These are phyloP conservation scores for Saccharomycopsis sp. DNA, from an alignment of 805 yeast genomes.

Conservation along the genomic window DNA sequence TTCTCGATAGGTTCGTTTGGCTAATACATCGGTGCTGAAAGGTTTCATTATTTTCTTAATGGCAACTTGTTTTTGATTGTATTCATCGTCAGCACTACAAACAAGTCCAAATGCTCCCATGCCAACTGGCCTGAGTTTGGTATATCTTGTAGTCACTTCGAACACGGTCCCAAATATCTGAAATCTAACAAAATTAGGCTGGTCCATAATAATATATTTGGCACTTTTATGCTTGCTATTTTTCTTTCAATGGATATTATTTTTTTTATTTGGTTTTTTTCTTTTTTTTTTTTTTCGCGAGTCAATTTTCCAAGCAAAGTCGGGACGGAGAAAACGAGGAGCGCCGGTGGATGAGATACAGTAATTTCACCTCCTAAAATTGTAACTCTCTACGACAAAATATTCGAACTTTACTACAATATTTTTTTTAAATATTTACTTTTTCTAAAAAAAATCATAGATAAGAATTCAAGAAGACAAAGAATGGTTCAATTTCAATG, in stretches of 20 bases:
- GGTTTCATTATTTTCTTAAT: conserved; percentile 98
- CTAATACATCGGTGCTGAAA: conserved; percentile 86
- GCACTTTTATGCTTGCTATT: too few relatives aligned
- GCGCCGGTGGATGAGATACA: too few relatives aligned
- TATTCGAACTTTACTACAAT: too few relatives aligned
- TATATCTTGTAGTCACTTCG: conserved; percentile 84
- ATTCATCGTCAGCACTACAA: conserved; percentile 89
- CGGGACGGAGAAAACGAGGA: too few relatives aligned
- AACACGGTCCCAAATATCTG: conserved; percentile 94
- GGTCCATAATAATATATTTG: too few relatives aligned
- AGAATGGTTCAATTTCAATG: too few relatives aligned
- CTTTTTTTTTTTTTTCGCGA: conserved; percentile 17
- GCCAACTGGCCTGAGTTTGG: conserved; percentile 94
- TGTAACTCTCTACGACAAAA: too few relatives aligned
- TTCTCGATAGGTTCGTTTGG: conserved; percentile 95
- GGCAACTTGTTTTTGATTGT: conserved; percentile 81
- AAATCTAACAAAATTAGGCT: conserved; percentile 43
- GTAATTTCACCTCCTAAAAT: too few relatives aligned
- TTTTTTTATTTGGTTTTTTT: conserved; percentile 9
- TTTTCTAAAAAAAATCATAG: too few relatives aligned
- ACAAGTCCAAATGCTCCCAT: conserved; percentile 99
- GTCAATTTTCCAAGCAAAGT: conserved; percentile 18
- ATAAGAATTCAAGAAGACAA: too few relatives aligned
- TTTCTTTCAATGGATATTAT: too few relatives aligned
- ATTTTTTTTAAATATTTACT: too few relatives aligned